phyloP scores from a whole-genome alignment of 108 stramenopile species.

The Heterococcus sp. region DNA sequence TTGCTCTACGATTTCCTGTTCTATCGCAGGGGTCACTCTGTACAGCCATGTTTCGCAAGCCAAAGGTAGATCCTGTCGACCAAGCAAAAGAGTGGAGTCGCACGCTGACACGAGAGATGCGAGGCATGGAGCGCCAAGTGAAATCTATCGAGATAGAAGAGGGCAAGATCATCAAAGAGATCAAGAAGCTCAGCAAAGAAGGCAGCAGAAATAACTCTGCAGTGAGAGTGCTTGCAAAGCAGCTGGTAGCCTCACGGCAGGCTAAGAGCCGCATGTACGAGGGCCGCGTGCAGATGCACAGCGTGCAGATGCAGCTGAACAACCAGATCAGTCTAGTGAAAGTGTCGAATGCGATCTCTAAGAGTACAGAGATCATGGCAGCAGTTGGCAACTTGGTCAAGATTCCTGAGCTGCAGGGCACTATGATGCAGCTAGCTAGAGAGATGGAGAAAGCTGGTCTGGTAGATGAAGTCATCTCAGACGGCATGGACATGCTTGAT shows the following conservation, averaged over 20 bases:
- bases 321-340: slow-evolving; percentile 51
- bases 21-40: too few species aligned
- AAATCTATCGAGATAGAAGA: slow-evolving; percentile 41
- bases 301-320: slow-evolving; percentile 50
- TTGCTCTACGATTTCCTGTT: too few species aligned
- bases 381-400: slow-evolving; percentile 56
- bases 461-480: slow-evolving; percentile 51
- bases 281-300: slow-evolving; percentile 52
- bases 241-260: slow-evolving; percentile 38
- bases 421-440: slow-evolving; percentile 53
- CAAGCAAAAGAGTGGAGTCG: too few species aligned
- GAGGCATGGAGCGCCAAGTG: slow-evolving; percentile 49
- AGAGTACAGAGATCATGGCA: slow-evolving; percentile 56
- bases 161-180: slow-evolving; percentile 48
- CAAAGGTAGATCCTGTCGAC: too few species aligned
- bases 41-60: too few species aligned
- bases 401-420: slow-evolving; percentile 52
- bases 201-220: slow-evolving; percentile 24
- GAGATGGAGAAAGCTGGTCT: slow-evolving; percentile 59
- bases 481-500: slow-evolving; percentile 19
- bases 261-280: slow-evolving; percentile 55
- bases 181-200: slow-evolving; percentile 47
- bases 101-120: too few species aligned
- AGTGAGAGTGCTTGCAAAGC: slow-evolving; percentile 32
- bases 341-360: slow-evolving; percentile 49